A percentile compares a stretch with the other conserved stretches of the same genome.
Evolutionary conservation across 1,284 basidiomycete species (phyloP).

Genomic region (Ustilago bromivora): DNA sequence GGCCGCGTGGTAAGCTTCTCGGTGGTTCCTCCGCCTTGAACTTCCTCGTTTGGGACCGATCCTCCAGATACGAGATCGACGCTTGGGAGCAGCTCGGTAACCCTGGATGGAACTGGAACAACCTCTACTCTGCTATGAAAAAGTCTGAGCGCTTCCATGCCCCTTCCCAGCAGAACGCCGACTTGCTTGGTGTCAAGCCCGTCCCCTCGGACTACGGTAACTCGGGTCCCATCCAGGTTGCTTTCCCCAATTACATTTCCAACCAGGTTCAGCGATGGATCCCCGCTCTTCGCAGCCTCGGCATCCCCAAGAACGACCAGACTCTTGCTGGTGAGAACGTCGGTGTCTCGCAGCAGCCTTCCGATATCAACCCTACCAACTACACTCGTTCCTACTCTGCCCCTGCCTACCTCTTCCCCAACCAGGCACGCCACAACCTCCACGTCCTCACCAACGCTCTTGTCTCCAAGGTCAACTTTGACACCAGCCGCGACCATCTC

Average conservation of each 20-base stretch:
- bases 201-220: conserved; percentile 62
- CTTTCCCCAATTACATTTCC: conserved; percentile 62
- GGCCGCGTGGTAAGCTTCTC: conserved; percentile 68
- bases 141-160: conserved; percentile 68
- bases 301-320: conserved; percentile 53
- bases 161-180: conserved; percentile 53
- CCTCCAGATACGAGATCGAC: conserved; percentile 65
- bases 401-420: conserved; percentile 62
- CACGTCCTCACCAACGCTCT: conserved; percentile 56
- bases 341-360: conserved; percentile 62
- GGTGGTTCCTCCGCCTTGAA: conserved; percentile 69
- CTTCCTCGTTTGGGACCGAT: conserved; percentile 70
- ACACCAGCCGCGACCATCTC: conserved; percentile 20
- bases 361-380: conserved; percentile 61
- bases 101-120: conserved; percentile 69
- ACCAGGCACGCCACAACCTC: conserved; percentile 55
- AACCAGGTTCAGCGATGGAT: conserved; percentile 57
- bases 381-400: conserved; percentile 65
- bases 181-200: conserved; percentile 53
- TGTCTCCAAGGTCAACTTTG: conserved; percentile 59
- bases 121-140: conserved; percentile 70
- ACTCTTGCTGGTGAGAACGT: conserved; percentile 61
- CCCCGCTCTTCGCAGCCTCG: conserved; percentile 46
- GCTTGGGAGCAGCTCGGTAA: conserved; percentile 62
- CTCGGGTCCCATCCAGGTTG: conserved; percentile 61